These are phyloP conservation scores for Lipomyces chichibuensis DNA, from an alignment of 805 yeast species.

Conservation along the genomic window DNA sequence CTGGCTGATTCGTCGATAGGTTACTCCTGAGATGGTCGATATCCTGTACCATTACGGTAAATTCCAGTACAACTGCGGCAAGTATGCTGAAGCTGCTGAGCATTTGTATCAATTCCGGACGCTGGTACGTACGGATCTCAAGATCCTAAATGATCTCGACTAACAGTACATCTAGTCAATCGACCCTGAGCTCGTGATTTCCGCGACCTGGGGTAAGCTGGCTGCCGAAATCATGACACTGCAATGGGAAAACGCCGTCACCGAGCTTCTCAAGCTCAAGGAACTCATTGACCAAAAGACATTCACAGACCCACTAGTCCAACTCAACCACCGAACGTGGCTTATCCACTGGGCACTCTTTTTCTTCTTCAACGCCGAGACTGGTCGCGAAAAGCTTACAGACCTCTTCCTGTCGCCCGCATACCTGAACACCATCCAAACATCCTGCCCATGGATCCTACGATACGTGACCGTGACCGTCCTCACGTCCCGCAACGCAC, in stretches of 20 bases:
- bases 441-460: conserved; percentile 71
- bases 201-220: conserved; percentile 71
- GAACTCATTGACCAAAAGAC: conserved; percentile 60
- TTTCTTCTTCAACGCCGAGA: conserved; percentile 59
- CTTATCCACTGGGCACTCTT: conserved; percentile 70
- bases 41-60: conserved; percentile 62
- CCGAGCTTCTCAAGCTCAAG: conserved; percentile 58
- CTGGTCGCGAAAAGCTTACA: conserved; percentile 57
- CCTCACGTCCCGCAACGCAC: conserved; percentile 44
- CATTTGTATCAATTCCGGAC: conserved; percentile 60
- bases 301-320: conserved; percentile 57
- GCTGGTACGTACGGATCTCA: conserved; percentile 37
- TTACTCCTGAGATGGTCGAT: conserved; percentile 51
- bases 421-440: conserved; percentile 67
- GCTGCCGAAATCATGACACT: conserved; percentile 60
- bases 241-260: conserved; percentile 57
- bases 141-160: not conserved
- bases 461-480: conserved; percentile 69
- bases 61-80: conserved; percentile 65
- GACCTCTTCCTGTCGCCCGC: conserved; percentile 64
- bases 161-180: conserved; percentile 45
- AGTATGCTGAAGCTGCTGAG: conserved; percentile 62
- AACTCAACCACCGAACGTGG: conserved; percentile 68
- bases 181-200: conserved; percentile 53
- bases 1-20: not conserved